Base-by-base conservation (phyloP, 192 early-diverging fungal genomes). In the Coemansia sp. region DNA sequence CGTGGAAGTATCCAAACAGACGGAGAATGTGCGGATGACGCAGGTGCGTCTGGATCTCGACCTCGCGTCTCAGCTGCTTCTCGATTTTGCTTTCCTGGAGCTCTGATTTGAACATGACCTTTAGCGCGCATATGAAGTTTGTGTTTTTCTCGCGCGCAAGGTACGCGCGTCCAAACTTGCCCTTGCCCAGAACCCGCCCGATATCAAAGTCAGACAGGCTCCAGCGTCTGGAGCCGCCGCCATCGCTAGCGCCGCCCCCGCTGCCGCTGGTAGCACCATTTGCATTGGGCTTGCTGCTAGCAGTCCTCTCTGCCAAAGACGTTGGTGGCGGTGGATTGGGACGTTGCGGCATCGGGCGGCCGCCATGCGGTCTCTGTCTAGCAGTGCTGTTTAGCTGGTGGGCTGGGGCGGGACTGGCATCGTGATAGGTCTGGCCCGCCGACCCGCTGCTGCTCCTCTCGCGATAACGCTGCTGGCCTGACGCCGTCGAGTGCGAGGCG, bases 161-260 rank as follows among this genome's bases (percentile, higher is more conserved):
- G 71, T 95, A 99, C 1, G 98, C 97, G 25, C 91, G 86, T 0
- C 97, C 97, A 86, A 98, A 99, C 64, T 97, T 95, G n/a, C 97
- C 97, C 69, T 92, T 92, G 60, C 97, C 97, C 20, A 99, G 76
- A 0, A 89, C 85, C 19, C 85, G 75, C 22, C 95, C 96, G 51
- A 99, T 89, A 57, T 97, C 94, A 86, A 99, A 99, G 78, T 98
- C 95, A 22, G 89, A 64, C 14, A 90, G 42, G 20, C 73, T 72
- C 89, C 89, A 92, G 61, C 64, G 71, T 32, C 71, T 67, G 58
- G 43, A 69, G 44, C 43, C 40, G 17, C 25, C 58, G 39, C 32
- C 42, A 22, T 40, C 49, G 40, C 12, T 25, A 17, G 22, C 16
- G 39, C 39, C 57, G 17, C n/a, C 39, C 17, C n/a, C 14, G 32